Base-by-base conservation (phyloP, 1,284 basidiomycete species). In the Singerocomus rubriflavus region DNA sequence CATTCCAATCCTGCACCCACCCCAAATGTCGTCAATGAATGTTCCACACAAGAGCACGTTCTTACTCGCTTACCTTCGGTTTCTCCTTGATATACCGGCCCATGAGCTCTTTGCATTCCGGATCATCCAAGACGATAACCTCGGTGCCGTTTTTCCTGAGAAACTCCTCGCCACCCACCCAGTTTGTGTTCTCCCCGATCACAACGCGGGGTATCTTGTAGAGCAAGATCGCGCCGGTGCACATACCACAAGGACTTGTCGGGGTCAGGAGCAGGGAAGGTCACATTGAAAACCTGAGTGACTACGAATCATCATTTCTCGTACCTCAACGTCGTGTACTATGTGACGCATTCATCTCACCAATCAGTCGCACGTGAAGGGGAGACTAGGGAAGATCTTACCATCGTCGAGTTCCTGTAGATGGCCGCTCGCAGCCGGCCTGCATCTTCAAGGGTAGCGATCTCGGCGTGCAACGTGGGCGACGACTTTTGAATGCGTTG, bases 241-340 rank as follows among this genome's bases (percentile, higher is more conserved):
- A 84, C 82, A 83, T 83, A 51, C 67, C 75, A 54, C 83, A 84
- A 2, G 82, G 83, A 49, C 78, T 81, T n/a, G n/a, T n/a, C n/a
- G n/a, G n/a, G n/a, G 8, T 35, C 12, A 10, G 6, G 35, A 29
- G n/a, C n/a, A n/a, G n/a, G n/a, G n/a, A n/a, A n/a, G n/a, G n/a
- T n/a, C n/a, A n/a, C n/a, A n/a, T n/a, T n/a, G n/a, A n/a, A n/a
- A n/a, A n/a, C n/a, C n/a, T n/a, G n/a, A n/a, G n/a, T n/a, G n/a
- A n/a, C n/a, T n/a, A n/a, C n/a, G n/a, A 12, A 25, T 30, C 27
- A 29, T 11, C 14, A 8, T 14, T 30, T 57, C 7, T 7, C 56
- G 32, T 46, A 76, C 79, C 79, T 81, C 42, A 82, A 58, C 0
- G 80, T 81, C 30, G 80, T 81, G 51, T 69, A 73, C 59, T 57